A percentile compares a stretch with the other conserved stretches of the same genome.
Evolutionary conservation across 2,329 filamentous ascomycete species (phyloP).

Genomic region (Cercospora zeina): DNA sequence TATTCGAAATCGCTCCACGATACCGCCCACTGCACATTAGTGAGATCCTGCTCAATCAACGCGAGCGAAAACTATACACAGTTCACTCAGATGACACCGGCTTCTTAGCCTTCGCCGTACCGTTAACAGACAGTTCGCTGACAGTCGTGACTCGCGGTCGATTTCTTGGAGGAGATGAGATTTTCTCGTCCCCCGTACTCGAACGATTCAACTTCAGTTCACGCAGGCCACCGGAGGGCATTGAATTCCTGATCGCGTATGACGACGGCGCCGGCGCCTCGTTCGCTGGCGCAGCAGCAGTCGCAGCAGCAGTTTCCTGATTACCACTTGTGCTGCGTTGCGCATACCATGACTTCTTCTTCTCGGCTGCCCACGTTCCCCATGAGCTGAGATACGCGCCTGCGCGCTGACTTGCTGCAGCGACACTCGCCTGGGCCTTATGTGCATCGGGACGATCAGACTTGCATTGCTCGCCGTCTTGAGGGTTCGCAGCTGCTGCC

Average conservation of each 20-base stretch:
- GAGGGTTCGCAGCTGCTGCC: slow-evolving; percentile 27
- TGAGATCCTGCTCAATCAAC: background rate
- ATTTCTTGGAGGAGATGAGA: background rate
- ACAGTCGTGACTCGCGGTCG: slow-evolving; percentile 1
- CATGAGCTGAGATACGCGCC: slow-evolving; percentile 64
- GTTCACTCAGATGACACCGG: slow-evolving; percentile 65
- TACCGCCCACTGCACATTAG: background rate
- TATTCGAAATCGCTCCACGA: background rate
- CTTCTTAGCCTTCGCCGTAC: slow-evolving; percentile 60
- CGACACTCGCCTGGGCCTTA: slow-evolving; percentile 57
- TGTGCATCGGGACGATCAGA: slow-evolving; percentile 51
- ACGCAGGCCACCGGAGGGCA: slow-evolving; percentile 10
- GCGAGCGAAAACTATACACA: background rate
- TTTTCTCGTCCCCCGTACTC: slow-evolving; percentile 13
- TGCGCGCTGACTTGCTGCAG: slow-evolving; percentile 57
- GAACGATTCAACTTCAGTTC: slow-evolving; percentile 15
- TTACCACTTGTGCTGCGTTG: slow-evolving; percentile 10
- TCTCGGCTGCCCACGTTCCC: slow-evolving; percentile 70
- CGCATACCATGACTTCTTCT: slow-evolving; percentile 56
- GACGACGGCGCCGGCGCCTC: slow-evolving; percentile 8
- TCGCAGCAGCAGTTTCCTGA: background rate
- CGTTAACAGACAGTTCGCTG: slow-evolving; percentile 48
- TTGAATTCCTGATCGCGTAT: slow-evolving; percentile 15
- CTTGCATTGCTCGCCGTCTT: slow-evolving; percentile 25
- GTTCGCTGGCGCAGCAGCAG: background rate